A percentile compares a stretch with the other conserved stretches of the same genome.
Conservation (phyloP, 345 rosid genomes). For the Eucalyptus sideroxylon region DNA sequence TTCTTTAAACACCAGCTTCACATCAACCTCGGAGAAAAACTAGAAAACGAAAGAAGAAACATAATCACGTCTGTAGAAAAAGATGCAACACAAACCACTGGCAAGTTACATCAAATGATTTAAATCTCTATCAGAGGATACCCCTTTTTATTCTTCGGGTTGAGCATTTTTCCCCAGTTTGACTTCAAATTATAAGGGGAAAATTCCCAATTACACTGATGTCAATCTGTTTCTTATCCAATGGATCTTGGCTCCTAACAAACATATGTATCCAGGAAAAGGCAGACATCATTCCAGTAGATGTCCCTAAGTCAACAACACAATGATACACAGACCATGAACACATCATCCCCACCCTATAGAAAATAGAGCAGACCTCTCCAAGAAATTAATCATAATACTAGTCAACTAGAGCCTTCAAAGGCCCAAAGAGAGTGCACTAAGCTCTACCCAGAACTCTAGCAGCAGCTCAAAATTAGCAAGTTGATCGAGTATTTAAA, state of each 20-base stretch:
- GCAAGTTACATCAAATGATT: background rate
- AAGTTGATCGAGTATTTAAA: background rate
- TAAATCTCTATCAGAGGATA: background rate
- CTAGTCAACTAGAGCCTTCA: background rate
- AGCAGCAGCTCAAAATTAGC: background rate
- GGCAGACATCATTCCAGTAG: background rate
- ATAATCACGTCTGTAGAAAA: background rate
- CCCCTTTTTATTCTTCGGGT: background rate
- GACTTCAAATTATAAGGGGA: background rate
- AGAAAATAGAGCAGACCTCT: background rate
- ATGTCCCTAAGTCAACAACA: background rate
- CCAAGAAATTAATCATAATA: background rate
- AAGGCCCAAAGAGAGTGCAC: background rate
- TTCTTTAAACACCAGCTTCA: conserved; percentile 95
- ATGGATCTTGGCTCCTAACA: background rate
- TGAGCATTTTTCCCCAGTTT: background rate
- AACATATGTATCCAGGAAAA: background rate
- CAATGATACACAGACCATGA: background rate
- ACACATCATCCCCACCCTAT: background rate
- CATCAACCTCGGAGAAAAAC: conserved; percentile 91
- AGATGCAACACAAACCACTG: background rate
- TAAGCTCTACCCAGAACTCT: background rate
- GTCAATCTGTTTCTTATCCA: background rate
- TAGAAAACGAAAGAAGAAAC: background rate
- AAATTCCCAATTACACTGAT: background rate